Evolutionary conservation across 441 rosid genomes (phyloP).

Genomic region (Syzygium malaccense): DNA sequence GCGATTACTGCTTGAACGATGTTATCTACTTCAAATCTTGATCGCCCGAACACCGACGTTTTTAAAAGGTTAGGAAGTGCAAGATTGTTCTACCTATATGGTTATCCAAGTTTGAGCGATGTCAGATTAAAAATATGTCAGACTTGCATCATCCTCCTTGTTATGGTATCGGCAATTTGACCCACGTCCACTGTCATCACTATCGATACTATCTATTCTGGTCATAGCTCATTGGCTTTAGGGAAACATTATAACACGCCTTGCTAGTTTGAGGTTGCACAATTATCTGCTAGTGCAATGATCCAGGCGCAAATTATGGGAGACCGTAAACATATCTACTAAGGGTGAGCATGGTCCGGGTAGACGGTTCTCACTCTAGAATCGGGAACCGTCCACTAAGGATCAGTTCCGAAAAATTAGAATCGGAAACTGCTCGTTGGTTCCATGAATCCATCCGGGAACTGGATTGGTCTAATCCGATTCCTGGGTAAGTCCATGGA

Average conservation of each 20-base stretch:
- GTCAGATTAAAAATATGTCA: neutral
- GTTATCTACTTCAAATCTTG: neutral
- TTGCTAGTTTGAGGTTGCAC: neutral
- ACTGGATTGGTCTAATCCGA: fast-evolving
- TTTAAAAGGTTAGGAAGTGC: neutral
- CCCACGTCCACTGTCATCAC: fast-evolving
- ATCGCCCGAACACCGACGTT: neutral
- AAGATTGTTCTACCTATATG: neutral
- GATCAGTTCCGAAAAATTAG: no score
- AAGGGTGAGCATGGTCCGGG: no score
- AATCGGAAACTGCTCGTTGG: no score
- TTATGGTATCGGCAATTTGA: neutral
- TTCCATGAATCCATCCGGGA: no score
- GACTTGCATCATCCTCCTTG: neutral
- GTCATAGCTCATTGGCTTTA: neutral
- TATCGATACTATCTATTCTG: neutral
- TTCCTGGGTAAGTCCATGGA: no score
- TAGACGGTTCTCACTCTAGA: no score
- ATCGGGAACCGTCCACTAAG: no score
- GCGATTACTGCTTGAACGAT: neutral
- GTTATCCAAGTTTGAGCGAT: neutral
- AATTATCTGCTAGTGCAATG: neutral
- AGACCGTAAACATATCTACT: neutral
- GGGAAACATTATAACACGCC: neutral
- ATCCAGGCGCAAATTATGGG: neutral